Evolutionary conservation across 208 protist genomes (phyloP).

Genomic region (Wallacemonas collosoma): DNA sequence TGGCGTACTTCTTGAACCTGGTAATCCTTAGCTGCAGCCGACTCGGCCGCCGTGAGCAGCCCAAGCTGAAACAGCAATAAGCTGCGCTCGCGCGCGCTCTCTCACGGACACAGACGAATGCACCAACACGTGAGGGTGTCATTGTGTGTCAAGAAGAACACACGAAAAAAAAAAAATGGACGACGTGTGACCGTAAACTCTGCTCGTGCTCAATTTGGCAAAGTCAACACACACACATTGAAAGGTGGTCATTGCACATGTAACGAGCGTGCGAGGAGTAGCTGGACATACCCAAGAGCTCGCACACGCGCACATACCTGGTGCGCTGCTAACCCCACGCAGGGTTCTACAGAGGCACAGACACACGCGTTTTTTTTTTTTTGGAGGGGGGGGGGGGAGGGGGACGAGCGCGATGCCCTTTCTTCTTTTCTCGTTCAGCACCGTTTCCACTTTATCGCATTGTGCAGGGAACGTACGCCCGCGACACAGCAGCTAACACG

Average conservation of each 20-base stretch:
- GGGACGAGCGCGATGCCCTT: too few species aligned
- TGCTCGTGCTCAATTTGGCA: not conserved
- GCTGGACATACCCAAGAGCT: too few species aligned
- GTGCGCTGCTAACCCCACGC: too few species aligned
- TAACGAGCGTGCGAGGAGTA: too few species aligned
- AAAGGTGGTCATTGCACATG: too few species aligned
- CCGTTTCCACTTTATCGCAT: not conserved
- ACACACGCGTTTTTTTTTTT: too few species aligned
- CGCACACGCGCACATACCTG: too few species aligned
- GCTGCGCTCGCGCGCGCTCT: too few species aligned
- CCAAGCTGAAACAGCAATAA: slow-evolving; percentile 14
- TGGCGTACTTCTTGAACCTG: slow-evolving; percentile 53
- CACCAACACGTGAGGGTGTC: not conserved
- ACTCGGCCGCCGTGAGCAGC: slow-evolving; percentile 25
- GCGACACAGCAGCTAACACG: too few species aligned
- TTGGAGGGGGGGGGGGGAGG: too few species aligned
- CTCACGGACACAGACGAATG: not conserved
- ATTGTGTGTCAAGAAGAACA: not conserved
- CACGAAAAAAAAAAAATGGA: not conserved
- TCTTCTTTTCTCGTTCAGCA: not conserved
- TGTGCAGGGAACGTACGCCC: too few species aligned
- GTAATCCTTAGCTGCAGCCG: slow-evolving; percentile 56
- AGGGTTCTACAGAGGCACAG: too few species aligned
- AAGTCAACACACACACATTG: not conserved
- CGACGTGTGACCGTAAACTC: not conserved